Evolutionary conservation across 495 filamentous ascomycete genomes (phyloP).

Genomic region (Trichoderma asperelloides): DNA sequence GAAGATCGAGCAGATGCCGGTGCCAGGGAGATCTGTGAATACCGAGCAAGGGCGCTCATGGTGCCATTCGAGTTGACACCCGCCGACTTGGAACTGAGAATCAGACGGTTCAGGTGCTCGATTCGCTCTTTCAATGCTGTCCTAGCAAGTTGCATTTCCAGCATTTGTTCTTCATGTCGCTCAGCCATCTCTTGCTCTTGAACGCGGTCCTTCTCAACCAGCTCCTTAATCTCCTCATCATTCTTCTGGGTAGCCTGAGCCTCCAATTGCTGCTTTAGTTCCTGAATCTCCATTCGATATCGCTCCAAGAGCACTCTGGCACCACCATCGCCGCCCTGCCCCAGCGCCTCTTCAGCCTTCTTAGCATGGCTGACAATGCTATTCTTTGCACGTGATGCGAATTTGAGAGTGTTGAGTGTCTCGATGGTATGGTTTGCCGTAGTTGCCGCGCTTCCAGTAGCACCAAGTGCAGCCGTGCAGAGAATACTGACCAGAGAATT

Average conservation of each 20-base stretch:
- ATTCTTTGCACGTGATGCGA: conserved; percentile 92
- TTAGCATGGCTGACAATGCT: conserved; percentile 97
- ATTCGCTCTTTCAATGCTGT: conserved; percentile 96
- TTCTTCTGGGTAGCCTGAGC: conserved; percentile 48
- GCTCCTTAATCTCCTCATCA: conserved; percentile 57
- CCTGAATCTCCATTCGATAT: conserved; percentile 88
- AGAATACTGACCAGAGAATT: conserved; percentile 94
- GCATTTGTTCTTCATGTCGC: conserved; percentile 91
- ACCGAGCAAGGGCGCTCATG: conserved; percentile 59
- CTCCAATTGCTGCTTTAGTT: conserved; percentile 75
- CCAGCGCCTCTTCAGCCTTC: conserved; percentile 81
- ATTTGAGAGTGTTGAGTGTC: conserved; percentile 93
- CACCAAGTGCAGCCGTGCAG: conserved; percentile 81
- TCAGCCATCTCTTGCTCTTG: conserved; percentile 57
- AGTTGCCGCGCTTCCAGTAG: conserved; percentile 52
- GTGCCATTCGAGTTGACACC: conserved; percentile 77
- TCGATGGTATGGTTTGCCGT: conserved; percentile 67
- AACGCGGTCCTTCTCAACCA: conserved; percentile 50
- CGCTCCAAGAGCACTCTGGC: conserved; percentile 83
- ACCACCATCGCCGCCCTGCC: conserved; percentile 65
- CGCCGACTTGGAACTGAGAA: conserved; percentile 88
- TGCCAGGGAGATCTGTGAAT: conserved; percentile 38
- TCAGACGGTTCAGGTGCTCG: conserved; percentile 91
- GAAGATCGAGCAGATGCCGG: conserved; percentile 64
- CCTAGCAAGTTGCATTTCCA: conserved; percentile 94